Base-by-base conservation (phyloP, 495 filamentous ascomycete genomes). In the Talaromyces adpressus region DNA sequence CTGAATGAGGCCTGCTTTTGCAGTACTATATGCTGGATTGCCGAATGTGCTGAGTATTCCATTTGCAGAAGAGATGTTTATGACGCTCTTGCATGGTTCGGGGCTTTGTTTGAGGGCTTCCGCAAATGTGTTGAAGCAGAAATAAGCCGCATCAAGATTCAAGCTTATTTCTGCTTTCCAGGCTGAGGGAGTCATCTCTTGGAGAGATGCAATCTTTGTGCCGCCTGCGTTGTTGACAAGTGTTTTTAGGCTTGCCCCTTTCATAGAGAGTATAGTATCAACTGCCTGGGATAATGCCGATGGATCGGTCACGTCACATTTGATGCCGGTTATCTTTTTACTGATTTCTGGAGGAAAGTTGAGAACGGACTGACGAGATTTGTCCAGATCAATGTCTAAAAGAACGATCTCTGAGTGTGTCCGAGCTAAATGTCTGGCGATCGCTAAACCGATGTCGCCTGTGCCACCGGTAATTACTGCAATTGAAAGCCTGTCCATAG, bases 21-120 rank as follows among this genome's bases (percentile, higher is more conserved):
- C 58, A 4, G 58, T 45, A 34, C 58, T 60, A 22, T 60, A 60
- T 16, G 58, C 58, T 25, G 58, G 58, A 29, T 60, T 60, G 6
- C 58, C 58, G 16, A 60, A 60, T 47, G 34, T 60, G 23, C 29
- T 36, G 8, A 41, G 58, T 58, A 58, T 36, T 25, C 34, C 57
- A 16, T 59, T 59, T 4, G 16, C 57, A 22, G 57, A 59, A 4
- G 57, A 59, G 6, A 59, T 59, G 20, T 59, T 59, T 8, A 59
- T 39, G 5, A 59, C 57, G 25, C 57, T 59, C 25, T 34, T 39
- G 57, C 16, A 34, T 20, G 57, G 29, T 16, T 59, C 34, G 16
- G 18, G 5, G 30, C 29, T 59, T 22, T 39, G 5, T 39, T 59
- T 59, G 30, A 59, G 29, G 27, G 29, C 29, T 5, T 39, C 57